Evolutionary conservation across 2,329 filamentous ascomycete species (phyloP), one percentile per base, ranked within the genome.

Genomic region (Fusarium falciforme): DNA sequence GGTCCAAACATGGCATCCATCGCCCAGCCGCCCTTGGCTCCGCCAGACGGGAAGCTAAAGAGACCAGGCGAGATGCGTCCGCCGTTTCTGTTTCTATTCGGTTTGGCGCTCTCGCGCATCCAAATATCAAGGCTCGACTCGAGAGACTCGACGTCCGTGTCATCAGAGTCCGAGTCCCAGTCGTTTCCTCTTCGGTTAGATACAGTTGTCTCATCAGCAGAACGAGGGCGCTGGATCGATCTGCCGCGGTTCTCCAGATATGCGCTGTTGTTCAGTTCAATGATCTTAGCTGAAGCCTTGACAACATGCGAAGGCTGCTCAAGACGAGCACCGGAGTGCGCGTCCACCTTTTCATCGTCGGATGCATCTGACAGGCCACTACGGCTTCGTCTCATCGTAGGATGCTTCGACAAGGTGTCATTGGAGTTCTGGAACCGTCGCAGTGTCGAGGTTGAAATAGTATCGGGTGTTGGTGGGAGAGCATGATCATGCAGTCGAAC

Each of bases 391-490:
- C 72, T 74, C 5, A 72, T 49, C 1, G 70, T 77, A 3, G 77
- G 79, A 5, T 82, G 80, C 9, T 79, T 82, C 0, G 81, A 79
- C 1, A 88, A 77, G 0, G 85, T 85, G 49, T 90, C 88, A 62
- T 86, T 84, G 0, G 88, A 89, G 57, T 83, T 85, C 70, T 89
- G 84, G 67, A 85, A 87, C 16, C 84, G 83, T 7, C 85, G 83
- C 36, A 91, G 82, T 0, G 88, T 89, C 2, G 87, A 87, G 3
- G 87, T 89, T 2, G 89, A 89, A 22, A 90, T 88, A 0, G 89
- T 91, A 72, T 91, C 89, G 0, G 89, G 89, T 0, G 89, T 91
- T 0, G 89, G 89, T 11, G 89, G 89, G 2, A 90, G 80, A 20
- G 80, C 80, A 20, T 86, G 84, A 6, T 85, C 83, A 62, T 84